Conservation (phyloP, 1,139 yeast genomes). For the Entelexis sorbosivorans region DNA sequence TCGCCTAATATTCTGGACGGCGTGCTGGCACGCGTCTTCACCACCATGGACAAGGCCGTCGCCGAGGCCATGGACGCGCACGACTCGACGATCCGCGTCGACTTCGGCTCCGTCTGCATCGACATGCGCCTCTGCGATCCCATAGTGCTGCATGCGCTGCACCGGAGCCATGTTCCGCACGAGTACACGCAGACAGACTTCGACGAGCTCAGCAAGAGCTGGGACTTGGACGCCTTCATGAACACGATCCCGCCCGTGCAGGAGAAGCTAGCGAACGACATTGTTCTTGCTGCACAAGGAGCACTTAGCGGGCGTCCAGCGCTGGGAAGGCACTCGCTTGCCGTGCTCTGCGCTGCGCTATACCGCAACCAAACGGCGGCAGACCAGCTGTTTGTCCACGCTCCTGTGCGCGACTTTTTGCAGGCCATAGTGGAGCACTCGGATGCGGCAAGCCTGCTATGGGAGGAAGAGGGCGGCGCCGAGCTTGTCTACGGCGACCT, state of each 20-base stretch:
- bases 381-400: conserved; percentile 17
- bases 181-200: not conserved
- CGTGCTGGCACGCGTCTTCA: conserved; percentile 21
- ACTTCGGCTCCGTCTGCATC: conserved; percentile 20
- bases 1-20: conserved; percentile 16
- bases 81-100: conserved; percentile 11
- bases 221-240: not conserved
- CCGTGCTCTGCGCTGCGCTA: conserved; percentile 13
- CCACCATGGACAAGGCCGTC: conserved; percentile 24
- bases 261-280: conserved; percentile 6
- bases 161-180: conserved; percentile 16
- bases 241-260: conserved; percentile 4
- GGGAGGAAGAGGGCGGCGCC: conserved; percentile 16
- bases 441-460: conserved; percentile 9
- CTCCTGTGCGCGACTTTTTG: conserved; percentile 10
- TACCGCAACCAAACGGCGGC: conserved; percentile 4
- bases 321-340: conserved; percentile 9
- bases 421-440: conserved; percentile 12
- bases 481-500: conserved; percentile 19
- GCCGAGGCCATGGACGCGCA: conserved; percentile 18
- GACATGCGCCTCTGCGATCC: conserved; percentile 23
- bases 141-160: conserved; percentile 21
- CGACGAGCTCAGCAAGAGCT: not conserved
- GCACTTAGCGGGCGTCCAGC: not conserved
- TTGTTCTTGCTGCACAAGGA: conserved; percentile 6